Evolutionary conservation across 177 flowering plant species (phyloP).

Genomic region (Telopea speciosissima): DNA sequence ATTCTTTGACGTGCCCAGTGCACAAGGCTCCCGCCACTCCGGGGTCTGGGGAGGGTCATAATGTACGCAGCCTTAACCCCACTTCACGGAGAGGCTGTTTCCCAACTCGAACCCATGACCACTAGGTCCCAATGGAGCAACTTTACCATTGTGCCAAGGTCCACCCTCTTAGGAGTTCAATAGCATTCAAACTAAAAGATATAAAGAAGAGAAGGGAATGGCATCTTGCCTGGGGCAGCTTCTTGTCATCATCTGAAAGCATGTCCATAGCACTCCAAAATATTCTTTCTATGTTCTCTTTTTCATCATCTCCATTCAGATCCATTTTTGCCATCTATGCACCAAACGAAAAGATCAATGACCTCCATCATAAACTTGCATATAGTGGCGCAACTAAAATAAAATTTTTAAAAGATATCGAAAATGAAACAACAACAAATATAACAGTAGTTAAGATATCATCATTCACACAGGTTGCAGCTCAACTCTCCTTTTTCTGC

Average conservation of each 20-base stretch:
- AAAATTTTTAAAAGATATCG: too few species aligned
- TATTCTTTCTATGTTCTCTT: constrained; percentile 68
- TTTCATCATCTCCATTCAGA: constrained; percentile 83
- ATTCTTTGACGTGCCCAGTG: too few species aligned
- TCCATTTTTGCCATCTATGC: constrained; percentile 94
- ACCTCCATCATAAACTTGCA: background rate
- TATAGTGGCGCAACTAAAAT: background rate
- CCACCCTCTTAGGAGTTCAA: too few species aligned
- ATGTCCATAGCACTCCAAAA: constrained; percentile 99
- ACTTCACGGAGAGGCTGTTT: too few species aligned
- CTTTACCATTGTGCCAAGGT: too few species aligned
- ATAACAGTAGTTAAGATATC: background rate
- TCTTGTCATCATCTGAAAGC: constrained; percentile 97
- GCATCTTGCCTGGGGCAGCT: constrained; percentile 86
- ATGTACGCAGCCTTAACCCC: too few species aligned
- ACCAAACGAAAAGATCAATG: constrained; percentile 12
- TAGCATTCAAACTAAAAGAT: background rate
- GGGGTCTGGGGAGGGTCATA: too few species aligned
- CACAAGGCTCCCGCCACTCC: too few species aligned
- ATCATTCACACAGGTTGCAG: background rate
- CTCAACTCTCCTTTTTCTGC: background rate
- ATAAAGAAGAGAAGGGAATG: background rate
- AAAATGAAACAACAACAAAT: background rate
- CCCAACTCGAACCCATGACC: too few species aligned
- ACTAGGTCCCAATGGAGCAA: too few species aligned